Percentiles rank a stretch among this genome's conserved stretches.
phyloP scores from a whole-genome alignment of 768 basidiomycete genomes.

The Dentipellis fragilis region DNA sequence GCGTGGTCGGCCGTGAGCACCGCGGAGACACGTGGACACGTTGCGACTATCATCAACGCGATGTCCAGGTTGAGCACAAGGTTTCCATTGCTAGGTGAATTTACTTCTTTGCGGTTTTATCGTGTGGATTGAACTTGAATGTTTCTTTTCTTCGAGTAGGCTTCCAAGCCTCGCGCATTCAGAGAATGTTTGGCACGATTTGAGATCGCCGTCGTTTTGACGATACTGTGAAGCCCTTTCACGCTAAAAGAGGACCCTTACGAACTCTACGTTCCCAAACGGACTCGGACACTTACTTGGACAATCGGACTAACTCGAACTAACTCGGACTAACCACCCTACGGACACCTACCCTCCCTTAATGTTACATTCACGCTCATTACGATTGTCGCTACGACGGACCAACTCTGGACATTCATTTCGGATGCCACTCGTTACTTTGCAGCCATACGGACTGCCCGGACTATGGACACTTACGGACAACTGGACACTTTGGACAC shows the following conservation, averaged over 20 bases:
- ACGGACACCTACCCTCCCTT: not conserved
- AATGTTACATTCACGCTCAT: not conserved
- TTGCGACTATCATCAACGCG: conserved; percentile 50
- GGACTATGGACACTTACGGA: not conserved
- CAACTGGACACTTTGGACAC: not conserved
- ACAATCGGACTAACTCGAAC: too few relatives aligned
- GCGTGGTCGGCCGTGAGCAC: conserved; percentile 47
- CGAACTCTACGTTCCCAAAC: not conserved
- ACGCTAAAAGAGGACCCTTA: not conserved
- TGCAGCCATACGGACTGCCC: not conserved
- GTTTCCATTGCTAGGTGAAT: conserved; percentile 46
- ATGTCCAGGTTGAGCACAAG: conserved; percentile 50
- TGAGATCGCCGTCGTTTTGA: not conserved
- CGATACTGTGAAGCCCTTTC: not conserved
- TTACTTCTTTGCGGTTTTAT: not conserved
- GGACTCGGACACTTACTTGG: not conserved
- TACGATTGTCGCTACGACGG: not conserved
- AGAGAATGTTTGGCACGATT: not conserved
- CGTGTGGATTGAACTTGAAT: not conserved
- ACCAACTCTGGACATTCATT: not conserved
- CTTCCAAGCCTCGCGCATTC: conserved; percentile 1
- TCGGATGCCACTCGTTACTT: not conserved
- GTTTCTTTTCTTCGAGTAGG: not conserved
- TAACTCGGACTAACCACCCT: not conserved
- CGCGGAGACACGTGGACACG: conserved; percentile 51